Percentiles rank a stretch among this genome's conserved stretches.
Evolutionary conservation across 2,329 filamentous ascomycete species (phyloP).

Genomic region (Domatiomyces catenatus): DNA sequence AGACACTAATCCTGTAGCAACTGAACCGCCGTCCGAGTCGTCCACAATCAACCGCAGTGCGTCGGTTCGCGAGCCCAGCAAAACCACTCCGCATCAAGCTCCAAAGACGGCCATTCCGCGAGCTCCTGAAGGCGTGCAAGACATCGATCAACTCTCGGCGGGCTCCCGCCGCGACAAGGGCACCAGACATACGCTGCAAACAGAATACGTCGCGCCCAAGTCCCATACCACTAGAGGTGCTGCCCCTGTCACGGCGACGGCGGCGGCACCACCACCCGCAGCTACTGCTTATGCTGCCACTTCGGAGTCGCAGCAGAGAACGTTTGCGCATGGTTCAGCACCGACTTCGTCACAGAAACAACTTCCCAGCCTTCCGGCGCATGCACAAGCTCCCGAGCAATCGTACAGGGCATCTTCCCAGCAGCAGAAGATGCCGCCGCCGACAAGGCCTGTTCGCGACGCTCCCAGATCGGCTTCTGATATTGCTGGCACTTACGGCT

Average conservation of each 20-base stretch:
- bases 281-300: slow-evolving; percentile 16
- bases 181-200: slow-evolving; percentile 87
- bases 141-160: slow-evolving; percentile 46
- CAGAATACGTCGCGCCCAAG: slow-evolving; percentile 88
- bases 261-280: slow-evolving; percentile 18
- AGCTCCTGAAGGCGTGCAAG: slow-evolving; percentile 8
- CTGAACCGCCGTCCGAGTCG: slow-evolving; percentile 36
- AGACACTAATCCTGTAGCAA: neutral
- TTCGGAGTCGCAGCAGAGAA: slow-evolving; percentile 20
- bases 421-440: slow-evolving; percentile 30
- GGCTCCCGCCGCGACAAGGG: slow-evolving; percentile 55
- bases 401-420: slow-evolving; percentile 18
- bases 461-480: slow-evolving; percentile 41
- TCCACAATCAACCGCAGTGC: slow-evolving; percentile 64
- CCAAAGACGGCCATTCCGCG: slow-evolving; percentile 35
- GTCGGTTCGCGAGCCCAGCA: slow-evolving; percentile 76
- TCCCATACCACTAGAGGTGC: slow-evolving; percentile 65
- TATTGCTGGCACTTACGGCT: slow-evolving; percentile 37
- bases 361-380: neutral
- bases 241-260: slow-evolving; percentile 20
- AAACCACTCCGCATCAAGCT: slow-evolving; percentile 41
- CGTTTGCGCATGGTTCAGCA: slow-evolving; percentile 1
- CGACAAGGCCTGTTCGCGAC: slow-evolving; percentile 34
- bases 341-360: neutral
- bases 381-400: neutral